Evolutionary conservation across 176 grass and related monocot genomes (phyloP), one percentile per base, ranked within the genome.

Genomic region (Calamus simplicifolius): DNA sequence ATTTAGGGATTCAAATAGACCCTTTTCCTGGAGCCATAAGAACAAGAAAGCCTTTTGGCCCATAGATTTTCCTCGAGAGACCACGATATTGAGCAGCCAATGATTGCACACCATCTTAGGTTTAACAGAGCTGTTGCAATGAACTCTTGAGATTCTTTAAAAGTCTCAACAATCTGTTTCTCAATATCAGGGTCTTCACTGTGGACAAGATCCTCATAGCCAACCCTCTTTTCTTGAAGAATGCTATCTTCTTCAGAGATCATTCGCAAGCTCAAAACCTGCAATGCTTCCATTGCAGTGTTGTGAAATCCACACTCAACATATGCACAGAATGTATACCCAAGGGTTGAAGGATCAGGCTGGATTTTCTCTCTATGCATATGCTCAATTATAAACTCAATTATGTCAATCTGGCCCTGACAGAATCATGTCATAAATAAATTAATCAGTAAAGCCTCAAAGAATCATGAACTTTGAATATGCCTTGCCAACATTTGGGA

Each of bases 221-320:
- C 3, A 64, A 49, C 70, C 64, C 62, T 74, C 65, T 80, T 80
- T 67, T 85, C 72, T 68, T 75, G 57, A 64, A 83, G 69, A 53
- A 73, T 18, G 59, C 52, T 64, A 16, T 48, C 52, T 18, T 88
- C 75, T 50, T 82, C 59, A 26, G 87, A 88, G 64, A 97, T 76
- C 87, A 85, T 82, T 71, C 84, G 82, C 78, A 88, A 29, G 63
- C 87, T 78, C 19, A 97, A 70, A 29, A 97, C 87, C 49, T 79
- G 92, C 59, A 91, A 85, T 59, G 84, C 78, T 50, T 88, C 84
- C 43, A 88, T 56, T 16, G 87, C 87, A 31, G 84, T 88, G 58
- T 31, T 85, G 52, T 81, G 58, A 63, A 88, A 53, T 38, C 69
- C 81, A 59, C 65, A 56, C n/a, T 91, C 51, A 18, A 77, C 72